phyloP scores from a whole-genome alignment of 371 early-diverging fungal genomes.

The Fennellomyces sp. region DNA sequence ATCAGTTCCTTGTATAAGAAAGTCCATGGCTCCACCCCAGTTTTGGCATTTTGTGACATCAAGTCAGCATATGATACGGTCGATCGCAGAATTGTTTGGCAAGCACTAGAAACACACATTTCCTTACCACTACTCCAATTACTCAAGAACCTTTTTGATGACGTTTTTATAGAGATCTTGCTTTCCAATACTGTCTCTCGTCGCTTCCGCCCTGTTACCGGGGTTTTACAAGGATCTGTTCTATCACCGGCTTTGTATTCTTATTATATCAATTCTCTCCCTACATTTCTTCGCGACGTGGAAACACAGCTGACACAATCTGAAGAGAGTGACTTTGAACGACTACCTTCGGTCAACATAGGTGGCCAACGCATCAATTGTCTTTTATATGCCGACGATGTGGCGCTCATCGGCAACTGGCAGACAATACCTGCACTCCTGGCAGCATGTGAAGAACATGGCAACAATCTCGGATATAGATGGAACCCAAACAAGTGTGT shows the following conservation, averaged over 20 bases:
- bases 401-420: constrained; percentile 21
- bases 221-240: constrained; percentile 27
- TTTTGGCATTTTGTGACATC: no score
- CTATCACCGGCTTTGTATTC: constrained; percentile 29
- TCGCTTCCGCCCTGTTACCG: constrained; percentile 6
- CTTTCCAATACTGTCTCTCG: constrained; percentile 1
- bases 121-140: neutral
- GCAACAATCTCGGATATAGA: constrained; percentile 19
- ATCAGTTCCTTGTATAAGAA: no score
- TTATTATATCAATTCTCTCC: constrained; percentile 22
- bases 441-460: constrained; percentile 13
- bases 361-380: constrained; percentile 13
- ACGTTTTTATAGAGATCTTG: neutral
- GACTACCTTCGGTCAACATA: no score
- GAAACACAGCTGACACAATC: neutral
- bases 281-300: constrained; percentile 1
- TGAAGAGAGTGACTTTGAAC: no score
- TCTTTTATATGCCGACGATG: constrained; percentile 34
- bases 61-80: no score
- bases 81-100: no score
- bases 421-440: constrained; percentile 27
- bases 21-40: no score
- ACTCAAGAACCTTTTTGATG: constrained; percentile 14
- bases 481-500: constrained; percentile 36
- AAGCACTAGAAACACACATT: no score